These are phyloP conservation scores for Phytophthora pisi DNA, from an alignment of 352 stramenopile genomes.

Conservation along the genomic window DNA sequence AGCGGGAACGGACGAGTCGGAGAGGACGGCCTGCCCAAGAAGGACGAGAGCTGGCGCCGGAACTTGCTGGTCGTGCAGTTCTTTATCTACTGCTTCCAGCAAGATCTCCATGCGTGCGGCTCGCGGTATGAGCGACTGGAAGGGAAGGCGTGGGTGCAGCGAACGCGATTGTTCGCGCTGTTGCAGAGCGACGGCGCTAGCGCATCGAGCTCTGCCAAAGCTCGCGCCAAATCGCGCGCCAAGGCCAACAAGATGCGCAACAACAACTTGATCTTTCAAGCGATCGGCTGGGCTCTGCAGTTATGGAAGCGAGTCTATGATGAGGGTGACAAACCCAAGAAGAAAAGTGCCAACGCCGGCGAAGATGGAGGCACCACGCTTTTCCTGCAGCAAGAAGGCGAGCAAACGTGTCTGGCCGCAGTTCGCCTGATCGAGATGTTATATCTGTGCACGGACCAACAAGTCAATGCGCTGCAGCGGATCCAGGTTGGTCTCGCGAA, in stretches of 20 bases:
- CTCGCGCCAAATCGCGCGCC: conserved; percentile 35
- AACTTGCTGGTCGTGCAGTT: conserved; percentile 83
- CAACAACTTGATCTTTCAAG: conserved; percentile 69
- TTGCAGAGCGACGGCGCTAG: conserved; percentile 48
- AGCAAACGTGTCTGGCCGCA: conserved; percentile 65
- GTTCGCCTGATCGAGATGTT: conserved; percentile 84
- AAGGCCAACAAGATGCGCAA: conserved; percentile 65
- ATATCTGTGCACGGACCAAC: conserved; percentile 73
- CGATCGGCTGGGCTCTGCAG: conserved; percentile 53
- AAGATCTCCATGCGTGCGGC: conserved; percentile 66
- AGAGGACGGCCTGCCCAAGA: conserved; percentile 35
- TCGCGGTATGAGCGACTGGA: conserved; percentile 57
- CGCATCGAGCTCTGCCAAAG: conserved; percentile 36
- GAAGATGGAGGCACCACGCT: conserved; percentile 2
- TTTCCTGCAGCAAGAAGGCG: conserved; percentile 56
- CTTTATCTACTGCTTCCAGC: conserved; percentile 81
- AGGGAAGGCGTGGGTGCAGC: conserved; percentile 57
- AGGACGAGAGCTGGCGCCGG: conserved; percentile 66
- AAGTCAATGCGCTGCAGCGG: conserved; percentile 74
- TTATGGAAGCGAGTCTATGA: conserved; percentile 79
- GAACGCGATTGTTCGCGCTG: conserved; percentile 63
- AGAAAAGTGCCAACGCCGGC: conserved; percentile 26
- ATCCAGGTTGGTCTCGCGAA: conserved; percentile 67
- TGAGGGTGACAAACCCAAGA: conserved; percentile 33
- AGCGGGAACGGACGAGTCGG: conserved; percentile 39